These are phyloP conservation scores for Cryptococcus maquisensis DNA, from an alignment of 1,284 basidiomycete genomes.

Conservation along the genomic window DNA sequence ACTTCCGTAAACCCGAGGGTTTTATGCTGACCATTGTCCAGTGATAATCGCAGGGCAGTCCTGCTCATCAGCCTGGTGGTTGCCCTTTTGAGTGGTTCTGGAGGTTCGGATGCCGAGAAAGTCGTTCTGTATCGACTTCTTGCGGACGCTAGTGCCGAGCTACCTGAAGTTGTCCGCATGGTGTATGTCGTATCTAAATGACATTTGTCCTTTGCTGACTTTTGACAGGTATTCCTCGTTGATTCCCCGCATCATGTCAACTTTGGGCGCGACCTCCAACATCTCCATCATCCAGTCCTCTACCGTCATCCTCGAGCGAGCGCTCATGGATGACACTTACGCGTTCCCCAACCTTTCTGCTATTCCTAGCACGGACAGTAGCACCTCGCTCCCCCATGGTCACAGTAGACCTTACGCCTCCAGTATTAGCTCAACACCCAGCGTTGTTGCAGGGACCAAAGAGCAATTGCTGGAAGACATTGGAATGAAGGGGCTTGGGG, in stretches of 20 bases:
- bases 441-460: constrained; percentile 11
- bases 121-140: constrained; percentile 73
- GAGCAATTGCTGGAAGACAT: constrained; percentile 42
- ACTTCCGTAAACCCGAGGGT: too few species aligned
- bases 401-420: constrained; percentile 13
- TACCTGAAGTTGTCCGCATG: constrained; percentile 70
- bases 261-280: constrained; percentile 68
- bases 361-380: constrained; percentile 8
- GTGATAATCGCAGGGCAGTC: constrained; percentile 64
- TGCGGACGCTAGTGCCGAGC: constrained; percentile 65
- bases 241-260: constrained; percentile 72
- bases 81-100: constrained; percentile 65
- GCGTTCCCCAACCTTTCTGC: constrained; percentile 22
- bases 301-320: constrained; percentile 62
- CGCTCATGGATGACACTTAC: constrained; percentile 36
- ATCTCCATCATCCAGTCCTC: constrained; percentile 65
- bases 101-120: constrained; percentile 73
- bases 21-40: constrained; percentile 2
- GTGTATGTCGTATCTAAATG: constrained; percentile 55
- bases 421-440: constrained; percentile 14
- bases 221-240: constrained; percentile 65
- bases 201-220: background rate
- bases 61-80: constrained; percentile 70
- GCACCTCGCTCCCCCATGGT: constrained; percentile 20
- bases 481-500: constrained; percentile 41